Evolutionary conservation across 2,329 filamentous ascomycete genomes (phyloP).

Genomic region (Plectosphaerella sp.): DNA sequence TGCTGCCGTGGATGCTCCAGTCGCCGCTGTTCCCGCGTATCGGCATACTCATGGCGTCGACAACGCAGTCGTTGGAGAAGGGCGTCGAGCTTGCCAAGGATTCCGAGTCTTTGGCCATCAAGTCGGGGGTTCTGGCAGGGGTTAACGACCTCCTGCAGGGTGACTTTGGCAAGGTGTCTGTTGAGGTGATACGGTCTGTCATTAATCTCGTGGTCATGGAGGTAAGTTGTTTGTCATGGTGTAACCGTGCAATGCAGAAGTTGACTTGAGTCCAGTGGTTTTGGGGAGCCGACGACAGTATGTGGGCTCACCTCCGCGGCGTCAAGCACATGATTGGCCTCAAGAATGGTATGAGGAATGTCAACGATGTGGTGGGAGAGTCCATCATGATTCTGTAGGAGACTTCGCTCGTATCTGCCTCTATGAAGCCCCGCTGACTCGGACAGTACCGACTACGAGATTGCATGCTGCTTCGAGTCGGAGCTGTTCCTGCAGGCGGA

Average conservation of each 20-base stretch:
- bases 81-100: slow-evolving; percentile 14
- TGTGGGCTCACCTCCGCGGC: slow-evolving; percentile 23
- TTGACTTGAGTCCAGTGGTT: slow-evolving; percentile 9
- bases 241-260: background rate
- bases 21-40: slow-evolving; percentile 23
- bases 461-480: slow-evolving; percentile 22
- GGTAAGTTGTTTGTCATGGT: slow-evolving; percentile 7
- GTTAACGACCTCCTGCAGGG: slow-evolving; percentile 19
- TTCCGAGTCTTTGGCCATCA: slow-evolving; percentile 19
- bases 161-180: slow-evolving; percentile 13
- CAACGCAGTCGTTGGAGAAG: slow-evolving; percentile 17
- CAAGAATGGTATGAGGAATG: slow-evolving; percentile 16
- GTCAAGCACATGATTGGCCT: slow-evolving; percentile 21
- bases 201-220: slow-evolving; percentile 25
- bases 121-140: slow-evolving; percentile 18
- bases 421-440: background rate
- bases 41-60: slow-evolving; percentile 22
- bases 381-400: slow-evolving; percentile 10
- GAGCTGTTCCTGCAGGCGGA: slow-evolving; percentile 18
- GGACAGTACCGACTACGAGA: slow-evolving; percentile 22
- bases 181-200: slow-evolving; percentile 21
- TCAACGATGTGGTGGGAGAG: slow-evolving; percentile 20
- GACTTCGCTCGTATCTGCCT: too few relatives aligned
- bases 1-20: slow-evolving; percentile 23
- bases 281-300: slow-evolving; percentile 20